A percentile compares a stretch with the other conserved stretches of the same genome.
Conservation (phyloP, 805 yeast species). For the Yamadazyma endophytica region DNA sequence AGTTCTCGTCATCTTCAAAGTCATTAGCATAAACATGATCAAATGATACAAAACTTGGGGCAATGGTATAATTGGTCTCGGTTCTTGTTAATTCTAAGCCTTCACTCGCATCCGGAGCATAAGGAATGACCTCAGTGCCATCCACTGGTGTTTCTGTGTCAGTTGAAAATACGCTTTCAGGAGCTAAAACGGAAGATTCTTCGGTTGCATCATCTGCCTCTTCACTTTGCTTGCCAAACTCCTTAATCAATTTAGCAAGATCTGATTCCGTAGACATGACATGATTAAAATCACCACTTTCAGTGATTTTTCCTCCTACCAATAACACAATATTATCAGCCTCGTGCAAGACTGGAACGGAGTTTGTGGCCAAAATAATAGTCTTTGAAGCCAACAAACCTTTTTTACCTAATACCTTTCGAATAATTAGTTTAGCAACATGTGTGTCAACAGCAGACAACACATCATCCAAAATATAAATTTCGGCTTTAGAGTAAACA, state of each 20-base stretch:
- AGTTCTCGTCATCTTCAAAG: slow-evolving; percentile 14
- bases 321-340: slow-evolving; percentile 31
- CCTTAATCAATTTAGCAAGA: slow-evolving; percentile 28
- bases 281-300: slow-evolving; percentile 46
- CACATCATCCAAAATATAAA: slow-evolving; percentile 38
- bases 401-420: slow-evolving; percentile 24
- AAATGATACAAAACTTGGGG: slow-evolving; percentile 30
- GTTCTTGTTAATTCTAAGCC: slow-evolving; percentile 11
- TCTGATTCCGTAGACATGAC: slow-evolving; percentile 37
- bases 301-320: slow-evolving; percentile 24
- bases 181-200: slow-evolving; percentile 15
- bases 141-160: too few species aligned
- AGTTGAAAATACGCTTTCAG: slow-evolving; percentile 13
- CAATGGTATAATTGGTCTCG: slow-evolving; percentile 9
- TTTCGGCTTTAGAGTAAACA: slow-evolving; percentile 37
- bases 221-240: slow-evolving; percentile 22
- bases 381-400: slow-evolving; percentile 34
- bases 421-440: slow-evolving; percentile 33
- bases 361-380: slow-evolving; percentile 35
- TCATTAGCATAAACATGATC: slow-evolving; percentile 30
- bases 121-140: slow-evolving; percentile 10
- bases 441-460: slow-evolving; percentile 42
- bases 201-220: slow-evolving; percentile 12
- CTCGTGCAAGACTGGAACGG: slow-evolving; percentile 30
- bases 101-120: slow-evolving; percentile 6